phyloP scores from a whole-genome alignment of 768 basidiomycete genomes.

The Tulasnella sp. region DNA sequence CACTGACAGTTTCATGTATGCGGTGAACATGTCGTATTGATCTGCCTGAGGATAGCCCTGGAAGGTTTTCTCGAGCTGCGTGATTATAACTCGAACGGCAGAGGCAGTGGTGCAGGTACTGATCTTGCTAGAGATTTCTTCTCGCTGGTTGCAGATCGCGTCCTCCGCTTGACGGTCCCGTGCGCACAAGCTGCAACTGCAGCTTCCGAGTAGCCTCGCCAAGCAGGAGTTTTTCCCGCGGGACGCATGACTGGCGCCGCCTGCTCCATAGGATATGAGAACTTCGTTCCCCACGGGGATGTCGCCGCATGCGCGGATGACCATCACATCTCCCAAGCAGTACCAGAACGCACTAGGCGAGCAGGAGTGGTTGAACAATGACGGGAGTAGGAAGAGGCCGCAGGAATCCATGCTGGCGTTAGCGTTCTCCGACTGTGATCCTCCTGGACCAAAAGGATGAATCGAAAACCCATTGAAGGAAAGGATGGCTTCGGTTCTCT shows the following conservation, averaged over 20 bases:
- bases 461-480: conserved; percentile 19
- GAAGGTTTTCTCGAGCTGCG: not conserved
- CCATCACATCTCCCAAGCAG: conserved; percentile 24
- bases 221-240: not conserved
- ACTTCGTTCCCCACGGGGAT: conserved; percentile 24
- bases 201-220: not conserved
- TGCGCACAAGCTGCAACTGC: conserved; percentile 1
- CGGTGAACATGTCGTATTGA: not conserved
- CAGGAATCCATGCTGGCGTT: not conserved
- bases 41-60: not conserved
- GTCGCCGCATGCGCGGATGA: conserved; percentile 21
- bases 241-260: not conserved
- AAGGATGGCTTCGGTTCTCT: conserved; percentile 20
- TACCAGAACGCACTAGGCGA: conserved; percentile 18
- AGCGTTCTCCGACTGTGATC: not conserved
- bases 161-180: conserved; percentile 1
- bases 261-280: conserved; percentile 12
- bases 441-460: not conserved
- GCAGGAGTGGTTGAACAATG: conserved; percentile 30
- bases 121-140: not conserved
- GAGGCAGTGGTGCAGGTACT: not conserved
- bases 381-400: conserved; percentile 24
- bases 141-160: not conserved
- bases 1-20: not conserved
- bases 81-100: not conserved